phyloP scores from a whole-genome alignment of 169 alveolate species.

The Plasmodium relictum region DNA sequence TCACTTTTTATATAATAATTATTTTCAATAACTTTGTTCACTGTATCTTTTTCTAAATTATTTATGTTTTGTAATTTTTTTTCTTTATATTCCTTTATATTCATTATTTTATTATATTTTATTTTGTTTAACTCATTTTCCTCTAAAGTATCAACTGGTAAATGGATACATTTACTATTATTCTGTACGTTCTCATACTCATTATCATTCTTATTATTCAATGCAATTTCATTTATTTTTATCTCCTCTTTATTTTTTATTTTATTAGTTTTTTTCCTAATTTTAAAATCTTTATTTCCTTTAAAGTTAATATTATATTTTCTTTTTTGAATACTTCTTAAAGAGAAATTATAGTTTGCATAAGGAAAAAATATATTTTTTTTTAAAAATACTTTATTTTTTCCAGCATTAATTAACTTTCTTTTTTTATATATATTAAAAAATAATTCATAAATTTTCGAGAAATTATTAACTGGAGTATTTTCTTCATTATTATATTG shows the following conservation, averaged over 20 bases:
- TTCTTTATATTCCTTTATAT: too few species aligned
- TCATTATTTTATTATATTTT: too few species aligned
- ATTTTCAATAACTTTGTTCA: too few species aligned
- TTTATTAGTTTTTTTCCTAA: too few species aligned
- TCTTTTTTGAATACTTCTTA: slow-evolving; percentile 39
- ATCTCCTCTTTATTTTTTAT: too few species aligned
- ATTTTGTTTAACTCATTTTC: background rate
- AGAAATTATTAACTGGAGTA: background rate
- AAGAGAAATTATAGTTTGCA: slow-evolving; percentile 48
- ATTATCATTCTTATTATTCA: too few species aligned
- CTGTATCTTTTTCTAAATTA: too few species aligned
- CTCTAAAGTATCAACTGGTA: background rate
- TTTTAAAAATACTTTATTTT: background rate
- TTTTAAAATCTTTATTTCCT: too few species aligned
- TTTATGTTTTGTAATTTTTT: too few species aligned
- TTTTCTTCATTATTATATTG: slow-evolving; percentile 26
- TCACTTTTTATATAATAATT: too few species aligned
- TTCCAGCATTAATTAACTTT: background rate
- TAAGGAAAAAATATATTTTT: slow-evolving; percentile 8
- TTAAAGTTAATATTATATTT: background rate
- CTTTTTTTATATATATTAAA: slow-evolving; percentile 42
- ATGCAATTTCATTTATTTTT: background rate
- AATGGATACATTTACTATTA: too few species aligned
- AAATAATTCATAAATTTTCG: slow-evolving; percentile 29
- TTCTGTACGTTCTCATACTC: too few species aligned